Evolutionary conservation across 306 rosid genomes (phyloP), one percentile per base, ranked within the genome.

Genomic region (Cucurbita pepo): DNA sequence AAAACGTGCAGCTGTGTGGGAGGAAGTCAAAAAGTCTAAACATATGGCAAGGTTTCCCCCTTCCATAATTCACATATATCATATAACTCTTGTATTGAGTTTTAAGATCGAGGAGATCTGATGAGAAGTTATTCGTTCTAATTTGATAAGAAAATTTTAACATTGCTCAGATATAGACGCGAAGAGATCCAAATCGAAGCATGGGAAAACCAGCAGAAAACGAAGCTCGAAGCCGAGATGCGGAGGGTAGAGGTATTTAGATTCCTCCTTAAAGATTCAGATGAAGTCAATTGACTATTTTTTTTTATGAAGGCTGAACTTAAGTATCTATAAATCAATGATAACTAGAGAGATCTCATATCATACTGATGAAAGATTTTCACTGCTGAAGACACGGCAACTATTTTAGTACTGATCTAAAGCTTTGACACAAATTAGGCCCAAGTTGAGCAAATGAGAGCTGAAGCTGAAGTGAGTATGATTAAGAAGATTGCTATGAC

Each of bases 121-220:
- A 13, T 7, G 56, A 11, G 7, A 3, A 21, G 56, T 67, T 12
- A 11, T 67, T 7, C 10, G 57, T 73, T 14, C 62, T 81, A 71
- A 78, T 56, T 37, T 63, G 44, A 72, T 25, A 15, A 74, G 75
- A 19, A 8, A 38, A 45, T 72, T 62, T 76, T 34, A 36, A 76
- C 36, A 61, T 67, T 84, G 55, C 40, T 73, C 85, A 93, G 98
- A 77, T 87, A 55, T 77, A 93, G 86, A 82, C 96, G 98, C 0
- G 94, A 90, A 71, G 98, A 93, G 77, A 93, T 93, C 90, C 77
- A 85, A 86, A 90, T 93, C 79, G 94, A 93, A 82, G 94, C 94
- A 30, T 93, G 98, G 98, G 98, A 93, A 78, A 88, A 89, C 76
- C 94, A 86, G 75, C 84, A 93, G 81, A 93, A 79, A 85, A 87